Conservation (phyloP, 345 rosid species). For the rapeseed (Brassica napus) region Da-Ae NC_063440.1:13419001-13419500, state of each 20-base stretch:
- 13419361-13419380: conserved; percentile 51
- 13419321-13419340: conserved; percentile 59
- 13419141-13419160: conserved; percentile 45
- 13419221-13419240: conserved; percentile 38
- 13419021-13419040: conserved; percentile 23
- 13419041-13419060: conserved; percentile 58
- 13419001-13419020: not conserved
- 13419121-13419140: conserved; percentile 53
- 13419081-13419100: conserved; percentile 55
- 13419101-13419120: conserved; percentile 49
- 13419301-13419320: conserved; percentile 55
- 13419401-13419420: conserved; percentile 49
- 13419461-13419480: conserved; percentile 3
- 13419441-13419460: conserved; percentile 32
- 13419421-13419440: conserved; percentile 26
- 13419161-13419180: not conserved
- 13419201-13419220: not conserved
- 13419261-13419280: conserved; percentile 52
- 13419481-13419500: not conserved
- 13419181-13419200: conserved; percentile 40
- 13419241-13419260: conserved; percentile 54
- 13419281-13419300: conserved; percentile 48
- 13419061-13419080: conserved; percentile 58
- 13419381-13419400: conserved; percentile 59
- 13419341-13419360: conserved; percentile 67